These are phyloP conservation scores for Aquilaria yunnanensis DNA, from an alignment of 345 rosid species.

Conservation along the genomic window DNA sequence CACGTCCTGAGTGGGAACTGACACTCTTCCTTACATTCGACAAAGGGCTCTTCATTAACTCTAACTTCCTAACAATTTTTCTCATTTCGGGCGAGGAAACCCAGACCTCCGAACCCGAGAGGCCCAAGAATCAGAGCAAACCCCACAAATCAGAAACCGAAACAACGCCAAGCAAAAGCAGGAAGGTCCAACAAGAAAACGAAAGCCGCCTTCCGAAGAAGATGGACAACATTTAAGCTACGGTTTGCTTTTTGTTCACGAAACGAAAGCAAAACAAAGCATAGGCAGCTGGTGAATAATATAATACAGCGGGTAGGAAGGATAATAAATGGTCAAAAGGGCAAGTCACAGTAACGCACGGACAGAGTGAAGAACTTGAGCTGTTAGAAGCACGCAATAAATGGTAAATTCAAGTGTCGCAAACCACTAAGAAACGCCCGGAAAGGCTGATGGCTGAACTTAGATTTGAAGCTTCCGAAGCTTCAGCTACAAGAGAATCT, in stretches of 20 bases:
- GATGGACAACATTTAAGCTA: constrained; percentile 18
- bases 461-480: constrained; percentile 9
- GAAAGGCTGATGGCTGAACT: constrained; percentile 19
- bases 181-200: constrained; percentile 20
- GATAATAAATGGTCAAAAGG: constrained; percentile 18
- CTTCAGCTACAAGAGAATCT: constrained; percentile 5
- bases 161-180: constrained; percentile 20
- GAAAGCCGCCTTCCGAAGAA: constrained; percentile 22
- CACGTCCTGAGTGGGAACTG: constrained; percentile 56
- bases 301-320: too few species aligned
- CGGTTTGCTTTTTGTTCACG: background rate
- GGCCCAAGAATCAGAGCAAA: constrained; percentile 7
- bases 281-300: background rate
- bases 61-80: constrained; percentile 43
- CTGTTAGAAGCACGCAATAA: constrained; percentile 17
- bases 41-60: constrained; percentile 30
- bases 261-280: constrained; percentile 4
- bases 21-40: constrained; percentile 47
- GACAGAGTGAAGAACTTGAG: constrained; percentile 1
- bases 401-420: constrained; percentile 13
- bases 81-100: constrained; percentile 24
- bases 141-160: constrained; percentile 11
- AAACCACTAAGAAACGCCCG: too few species aligned
- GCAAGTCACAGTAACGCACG: constrained; percentile 20
- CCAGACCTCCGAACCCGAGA: constrained; percentile 2